Percentiles rank a stretch among this genome's conserved stretches.
Conservation (phyloP, 2,329 filamentous ascomycete genomes). For the Chaetomium strumarium region DNA sequence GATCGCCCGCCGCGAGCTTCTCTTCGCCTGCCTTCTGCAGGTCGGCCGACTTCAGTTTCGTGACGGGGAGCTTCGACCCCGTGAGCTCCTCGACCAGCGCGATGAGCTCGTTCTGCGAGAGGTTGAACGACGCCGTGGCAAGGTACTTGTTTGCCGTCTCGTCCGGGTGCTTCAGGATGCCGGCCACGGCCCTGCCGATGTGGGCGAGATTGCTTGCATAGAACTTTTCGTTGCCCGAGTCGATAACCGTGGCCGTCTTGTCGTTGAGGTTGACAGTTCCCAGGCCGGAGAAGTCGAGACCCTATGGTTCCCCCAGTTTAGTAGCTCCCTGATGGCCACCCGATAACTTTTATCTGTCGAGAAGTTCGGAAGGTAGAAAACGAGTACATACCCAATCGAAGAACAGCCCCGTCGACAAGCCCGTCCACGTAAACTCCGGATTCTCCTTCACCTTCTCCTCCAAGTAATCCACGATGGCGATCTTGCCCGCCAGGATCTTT, state of each 20-base stretch:
- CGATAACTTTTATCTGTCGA: not conserved
- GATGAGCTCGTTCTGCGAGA: slow-evolving; percentile 53
- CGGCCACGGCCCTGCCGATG: slow-evolving; percentile 47
- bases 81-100: slow-evolving; percentile 46
- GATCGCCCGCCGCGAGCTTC: slow-evolving; percentile 38
- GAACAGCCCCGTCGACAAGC: slow-evolving; percentile 51
- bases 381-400: slow-evolving; percentile 49
- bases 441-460: slow-evolving; percentile 40
- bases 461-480: slow-evolving; percentile 44
- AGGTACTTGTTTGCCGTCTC: slow-evolving; percentile 54
- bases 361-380: not conserved
- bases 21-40: slow-evolving; percentile 35
- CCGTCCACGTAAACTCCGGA: slow-evolving; percentile 52
- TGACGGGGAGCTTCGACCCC: slow-evolving; percentile 45
- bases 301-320: slow-evolving; percentile 27
- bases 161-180: slow-evolving; percentile 42
- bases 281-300: slow-evolving; percentile 43
- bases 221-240: slow-evolving; percentile 49
- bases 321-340: not conserved
- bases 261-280: slow-evolving; percentile 46
- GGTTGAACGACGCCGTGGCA: slow-evolving; percentile 49
- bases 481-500: slow-evolving; percentile 27
- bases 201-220: slow-evolving; percentile 45
- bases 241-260: slow-evolving; percentile 48
- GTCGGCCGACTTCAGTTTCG: slow-evolving; percentile 31